phyloP scores from a whole-genome alignment of 306 rosid genomes.

The Carpinus viminea region DNA sequence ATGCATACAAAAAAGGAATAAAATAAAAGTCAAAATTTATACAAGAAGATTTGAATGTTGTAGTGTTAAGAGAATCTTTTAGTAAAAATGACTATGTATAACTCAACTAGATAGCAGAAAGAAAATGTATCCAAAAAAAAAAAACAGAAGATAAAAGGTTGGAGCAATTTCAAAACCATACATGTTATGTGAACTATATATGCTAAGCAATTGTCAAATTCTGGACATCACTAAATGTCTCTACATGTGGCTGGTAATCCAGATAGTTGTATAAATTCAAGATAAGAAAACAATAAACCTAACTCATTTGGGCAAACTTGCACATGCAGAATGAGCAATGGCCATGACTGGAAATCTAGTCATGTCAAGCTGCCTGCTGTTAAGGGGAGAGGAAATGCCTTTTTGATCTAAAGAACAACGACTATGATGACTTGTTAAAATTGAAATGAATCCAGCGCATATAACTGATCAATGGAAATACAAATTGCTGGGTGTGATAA shows the following conservation, averaged over 20 bases:
- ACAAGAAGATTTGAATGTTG: constrained; percentile 18
- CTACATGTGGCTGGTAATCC: neutral
- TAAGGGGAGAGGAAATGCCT: neutral
- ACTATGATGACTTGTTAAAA: neutral
- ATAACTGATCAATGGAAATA: constrained; percentile 4
- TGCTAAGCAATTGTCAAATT: neutral
- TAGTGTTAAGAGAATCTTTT: constrained; percentile 7
- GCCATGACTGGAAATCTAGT: constrained; percentile 13
- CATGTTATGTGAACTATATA: neutral
- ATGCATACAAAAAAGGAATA: neutral
- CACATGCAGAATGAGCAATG: neutral
- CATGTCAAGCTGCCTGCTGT: constrained; percentile 1
- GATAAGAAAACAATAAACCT: neutral
- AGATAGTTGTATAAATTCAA: neutral
- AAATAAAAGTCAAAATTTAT: constrained; percentile 5
- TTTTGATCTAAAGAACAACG: neutral
- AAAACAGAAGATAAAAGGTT: constrained; percentile 13
- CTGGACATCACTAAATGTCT: neutral
- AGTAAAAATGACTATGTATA: neutral
- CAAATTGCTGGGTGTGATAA: constrained; percentile 2
- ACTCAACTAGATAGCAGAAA: neutral
- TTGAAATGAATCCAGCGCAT: constrained; percentile 1
- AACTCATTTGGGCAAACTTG: neutral
- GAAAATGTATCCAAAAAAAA: constrained; percentile 8
- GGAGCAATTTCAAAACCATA: constrained; percentile 8